Conservation (phyloP, 495 filamentous ascomycete species). For the Chaetomium fimeti region DNA sequence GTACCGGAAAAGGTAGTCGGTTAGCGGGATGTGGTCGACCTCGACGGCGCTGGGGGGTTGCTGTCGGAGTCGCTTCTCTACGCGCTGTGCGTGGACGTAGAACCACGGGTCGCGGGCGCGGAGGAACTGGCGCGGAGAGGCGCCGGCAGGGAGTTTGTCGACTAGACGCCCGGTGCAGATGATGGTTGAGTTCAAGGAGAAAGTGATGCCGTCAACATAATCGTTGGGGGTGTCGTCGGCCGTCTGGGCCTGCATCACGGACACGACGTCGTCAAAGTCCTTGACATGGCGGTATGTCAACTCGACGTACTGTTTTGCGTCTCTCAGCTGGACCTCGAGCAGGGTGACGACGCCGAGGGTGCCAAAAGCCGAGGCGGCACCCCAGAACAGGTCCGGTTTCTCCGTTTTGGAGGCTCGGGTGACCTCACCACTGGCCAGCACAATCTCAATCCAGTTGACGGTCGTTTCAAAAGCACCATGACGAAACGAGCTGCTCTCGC, state of each 20-base stretch:
- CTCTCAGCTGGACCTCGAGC: conserved; percentile 54
- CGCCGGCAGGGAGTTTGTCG: conserved; percentile 36
- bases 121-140: conserved; percentile 44
- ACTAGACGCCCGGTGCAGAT: conserved; percentile 54
- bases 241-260: conserved; percentile 36
- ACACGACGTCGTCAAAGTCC: conserved; percentile 46
- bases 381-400: conserved; percentile 53
- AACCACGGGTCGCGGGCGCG: conserved; percentile 54
- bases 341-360: conserved; percentile 57
- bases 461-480: conserved; percentile 60
- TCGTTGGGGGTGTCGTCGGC: conserved; percentile 32
- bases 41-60: background rate
- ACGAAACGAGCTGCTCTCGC: conserved; percentile 58
- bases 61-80: conserved; percentile 5
- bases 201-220: conserved; percentile 53
- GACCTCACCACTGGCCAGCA: conserved; percentile 56
- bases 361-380: conserved; percentile 57
- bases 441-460: conserved; percentile 58
- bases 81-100: conserved; percentile 47
- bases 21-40: conserved; percentile 49
- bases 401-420: conserved; percentile 36
- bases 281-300: conserved; percentile 52
- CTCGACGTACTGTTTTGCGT: conserved; percentile 56
- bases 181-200: conserved; percentile 50
- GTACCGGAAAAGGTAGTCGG: conserved; percentile 59